These are phyloP conservation scores for Talaromyces islandicus DNA, from an alignment of 2,329 filamentous ascomycete genomes.

Conservation along the genomic window DNA sequence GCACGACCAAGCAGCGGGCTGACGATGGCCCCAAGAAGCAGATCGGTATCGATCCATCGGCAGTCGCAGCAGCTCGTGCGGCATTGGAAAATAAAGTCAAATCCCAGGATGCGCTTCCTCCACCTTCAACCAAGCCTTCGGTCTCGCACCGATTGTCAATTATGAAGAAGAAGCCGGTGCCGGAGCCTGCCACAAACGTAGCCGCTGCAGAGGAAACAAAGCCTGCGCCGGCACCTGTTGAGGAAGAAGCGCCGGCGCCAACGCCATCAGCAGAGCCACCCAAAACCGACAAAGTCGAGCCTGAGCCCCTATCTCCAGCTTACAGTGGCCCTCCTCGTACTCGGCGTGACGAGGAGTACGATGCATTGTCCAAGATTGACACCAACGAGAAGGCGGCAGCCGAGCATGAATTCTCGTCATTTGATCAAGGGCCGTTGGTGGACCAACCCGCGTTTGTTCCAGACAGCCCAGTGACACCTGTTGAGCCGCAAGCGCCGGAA, in stretches of 20 bases:
- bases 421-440: conserved; percentile 81
- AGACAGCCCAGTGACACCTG: conserved; percentile 39
- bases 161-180: conserved; percentile 26
- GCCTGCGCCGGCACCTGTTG: conserved; percentile 2
- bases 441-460: conserved; percentile 84
- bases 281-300: conserved; percentile 17
- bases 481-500: conserved; percentile 32
- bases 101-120: conserved; percentile 19
- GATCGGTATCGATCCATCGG: conserved; percentile 26
- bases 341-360: conserved; percentile 48
- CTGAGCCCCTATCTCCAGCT: conserved; percentile 15
- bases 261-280: conserved; percentile 20
- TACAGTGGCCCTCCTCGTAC: conserved; percentile 29
- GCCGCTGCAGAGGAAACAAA: conserved; percentile 5
- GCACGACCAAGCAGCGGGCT: conserved; percentile 31
- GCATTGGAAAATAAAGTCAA: conserved; percentile 35
- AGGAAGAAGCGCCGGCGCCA: conserved; percentile 2
- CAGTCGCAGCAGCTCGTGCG: conserved; percentile 38
- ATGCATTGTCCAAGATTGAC: conserved; percentile 56
- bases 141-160: conserved; percentile 19
- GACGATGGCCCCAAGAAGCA: conserved; percentile 27
- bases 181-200: conserved; percentile 6
- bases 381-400: conserved; percentile 43
- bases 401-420: conserved; percentile 53
- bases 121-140: conserved; percentile 13